phyloP scores from a whole-genome alignment of 2,329 filamentous ascomycete genomes.

The Trichoderma aggressivum region DNA sequence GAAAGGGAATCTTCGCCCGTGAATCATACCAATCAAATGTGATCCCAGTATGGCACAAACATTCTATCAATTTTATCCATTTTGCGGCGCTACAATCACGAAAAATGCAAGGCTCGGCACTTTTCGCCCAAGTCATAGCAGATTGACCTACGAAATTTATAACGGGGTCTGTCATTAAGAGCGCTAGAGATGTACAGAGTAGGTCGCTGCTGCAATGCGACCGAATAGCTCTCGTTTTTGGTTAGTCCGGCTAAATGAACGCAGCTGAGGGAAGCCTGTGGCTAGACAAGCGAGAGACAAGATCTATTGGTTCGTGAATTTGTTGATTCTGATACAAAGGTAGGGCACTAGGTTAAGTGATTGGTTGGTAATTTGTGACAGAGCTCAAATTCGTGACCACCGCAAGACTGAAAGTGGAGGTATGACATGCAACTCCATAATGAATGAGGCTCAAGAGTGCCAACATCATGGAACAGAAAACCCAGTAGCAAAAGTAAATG shows the following conservation, averaged over 20 bases:
- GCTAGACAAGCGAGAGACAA: not conserved
- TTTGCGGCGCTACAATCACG: not conserved
- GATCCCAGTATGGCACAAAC: not conserved
- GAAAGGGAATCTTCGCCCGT: not conserved
- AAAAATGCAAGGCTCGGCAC: not conserved
- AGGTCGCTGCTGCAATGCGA: not conserved
- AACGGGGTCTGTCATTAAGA: too few relatives aligned
- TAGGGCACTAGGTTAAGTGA: not conserved
- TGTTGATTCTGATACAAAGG: not conserved
- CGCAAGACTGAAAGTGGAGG: not conserved
- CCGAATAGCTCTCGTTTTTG: not conserved
- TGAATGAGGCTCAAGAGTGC: not conserved
- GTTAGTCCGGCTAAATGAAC: not conserved
- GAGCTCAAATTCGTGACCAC: not conserved
- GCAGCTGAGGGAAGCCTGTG: not conserved
- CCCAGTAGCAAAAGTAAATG: not conserved
- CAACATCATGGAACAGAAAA: not conserved
- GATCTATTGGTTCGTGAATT: not conserved
- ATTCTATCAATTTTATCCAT: not conserved
- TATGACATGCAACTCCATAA: not conserved
- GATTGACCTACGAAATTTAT: not conserved
- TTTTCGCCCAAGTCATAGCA: too few relatives aligned
- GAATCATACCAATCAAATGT: not conserved
- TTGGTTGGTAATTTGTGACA: not conserved
- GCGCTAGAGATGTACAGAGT: not conserved